Percentiles rank a stretch among this genome's conserved stretches.
These are phyloP conservation scores for Podospora comata DNA, from an alignment of 495 filamentous ascomycete species.

Conservation along the genomic window DNA sequence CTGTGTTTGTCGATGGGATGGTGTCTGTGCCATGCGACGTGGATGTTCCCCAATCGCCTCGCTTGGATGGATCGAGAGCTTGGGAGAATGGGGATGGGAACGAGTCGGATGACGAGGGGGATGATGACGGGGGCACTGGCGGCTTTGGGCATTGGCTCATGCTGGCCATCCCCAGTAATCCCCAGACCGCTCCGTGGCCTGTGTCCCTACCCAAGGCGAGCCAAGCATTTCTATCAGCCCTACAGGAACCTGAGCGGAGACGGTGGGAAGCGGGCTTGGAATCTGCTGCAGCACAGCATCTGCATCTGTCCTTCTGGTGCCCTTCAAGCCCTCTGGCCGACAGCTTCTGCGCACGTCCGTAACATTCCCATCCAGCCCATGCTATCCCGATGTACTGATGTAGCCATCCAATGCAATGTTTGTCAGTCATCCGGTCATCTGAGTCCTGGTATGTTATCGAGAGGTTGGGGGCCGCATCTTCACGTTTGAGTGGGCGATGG, in stretches of 20 bases:
- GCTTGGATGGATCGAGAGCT: background rate
- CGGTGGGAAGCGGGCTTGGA: too few species aligned
- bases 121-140: background rate
- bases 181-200: background rate
- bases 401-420: background rate
- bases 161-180: background rate
- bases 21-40: slow-evolving; percentile 3
- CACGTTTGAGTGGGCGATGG: background rate
- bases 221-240: background rate
- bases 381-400: background rate
- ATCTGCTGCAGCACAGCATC: background rate
- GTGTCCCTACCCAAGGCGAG: background rate
- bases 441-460: background rate
- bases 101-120: background rate
- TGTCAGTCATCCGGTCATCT: background rate
- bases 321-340: background rate
- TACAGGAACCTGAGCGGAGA: background rate
- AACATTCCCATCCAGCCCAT: background rate
- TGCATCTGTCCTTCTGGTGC: background rate
- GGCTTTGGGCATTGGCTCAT: background rate
- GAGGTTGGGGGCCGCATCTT: background rate
- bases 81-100: background rate
- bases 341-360: background rate
- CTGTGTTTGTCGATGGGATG: background rate
- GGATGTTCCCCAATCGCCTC: background rate